Conservation (phyloP, 495 filamentous ascomycete species). For the Sordaria brevicollis region DNA sequence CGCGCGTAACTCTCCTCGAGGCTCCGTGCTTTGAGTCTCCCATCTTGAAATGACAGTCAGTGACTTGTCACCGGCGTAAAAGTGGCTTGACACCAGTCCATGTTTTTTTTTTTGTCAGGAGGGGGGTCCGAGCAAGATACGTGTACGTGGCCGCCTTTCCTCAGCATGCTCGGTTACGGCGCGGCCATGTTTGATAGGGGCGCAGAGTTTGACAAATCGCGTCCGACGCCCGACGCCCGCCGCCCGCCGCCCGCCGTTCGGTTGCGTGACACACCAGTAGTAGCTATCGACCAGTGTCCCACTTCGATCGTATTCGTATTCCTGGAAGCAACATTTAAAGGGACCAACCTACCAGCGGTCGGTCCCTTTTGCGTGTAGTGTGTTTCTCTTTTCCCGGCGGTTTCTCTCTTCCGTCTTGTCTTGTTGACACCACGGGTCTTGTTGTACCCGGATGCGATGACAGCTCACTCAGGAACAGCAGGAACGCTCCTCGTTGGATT, state of each 20-base stretch:
- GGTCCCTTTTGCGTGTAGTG: neutral
- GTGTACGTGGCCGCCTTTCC: too few species aligned
- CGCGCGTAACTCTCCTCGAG: neutral
- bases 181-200: neutral
- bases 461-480: conserved; percentile 11
- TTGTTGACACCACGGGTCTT: neutral
- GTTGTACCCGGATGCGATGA: neutral
- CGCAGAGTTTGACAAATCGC: neutral
- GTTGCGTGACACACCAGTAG: neutral
- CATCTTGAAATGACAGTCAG: neutral
- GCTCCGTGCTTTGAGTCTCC: neutral
- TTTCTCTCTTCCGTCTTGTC: neutral
- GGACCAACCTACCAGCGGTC: neutral
- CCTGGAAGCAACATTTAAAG: neutral
- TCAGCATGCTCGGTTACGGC: neutral
- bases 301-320: neutral
- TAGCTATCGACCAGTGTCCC: neutral
- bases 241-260: neutral
- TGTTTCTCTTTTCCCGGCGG: neutral
- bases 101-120: neutral
- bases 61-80: neutral
- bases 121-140: neutral
- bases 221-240: neutral
- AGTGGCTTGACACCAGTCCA: neutral
- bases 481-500: conserved; percentile 26